phyloP scores from a whole-genome alignment of 2,329 filamentous ascomycete species.

The Arthroderma uncinatum region DNA sequence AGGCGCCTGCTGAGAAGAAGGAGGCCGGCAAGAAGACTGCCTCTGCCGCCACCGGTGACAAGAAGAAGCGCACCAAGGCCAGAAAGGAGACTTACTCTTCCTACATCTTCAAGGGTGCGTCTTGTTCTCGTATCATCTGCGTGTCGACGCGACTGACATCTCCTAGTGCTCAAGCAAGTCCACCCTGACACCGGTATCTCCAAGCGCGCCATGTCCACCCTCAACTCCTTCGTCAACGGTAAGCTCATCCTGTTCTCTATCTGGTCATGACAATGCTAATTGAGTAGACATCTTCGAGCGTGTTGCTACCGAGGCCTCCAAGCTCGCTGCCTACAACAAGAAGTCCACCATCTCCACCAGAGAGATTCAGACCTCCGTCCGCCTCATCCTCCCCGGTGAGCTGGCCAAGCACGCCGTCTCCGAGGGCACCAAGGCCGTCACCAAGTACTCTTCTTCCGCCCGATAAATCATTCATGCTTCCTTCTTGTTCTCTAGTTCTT shows the following conservation, averaged over 20 bases:
- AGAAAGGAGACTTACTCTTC: slow-evolving; percentile 99
- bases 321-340: slow-evolving; percentile 99
- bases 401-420: slow-evolving; percentile 99
- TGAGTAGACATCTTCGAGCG: slow-evolving; percentile 90
- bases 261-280: slow-evolving; percentile 3
- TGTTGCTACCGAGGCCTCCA: slow-evolving; percentile 94
- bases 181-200: slow-evolving; percentile 99
- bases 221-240: slow-evolving; percentile 99
- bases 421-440: slow-evolving; percentile 98
- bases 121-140: slow-evolving; percentile 1
- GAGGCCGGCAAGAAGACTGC: slow-evolving; percentile 98
- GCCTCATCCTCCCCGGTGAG: slow-evolving; percentile 95
- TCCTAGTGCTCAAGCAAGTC: slow-evolving; percentile 93
- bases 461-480: slow-evolving; percentile 57
- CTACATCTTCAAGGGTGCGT: slow-evolving; percentile 98
- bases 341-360: slow-evolving; percentile 99
- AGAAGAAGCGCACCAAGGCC: slow-evolving; percentile 99
- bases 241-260: slow-evolving; percentile 31
- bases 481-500: slow-evolving; percentile 32
- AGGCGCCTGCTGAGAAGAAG: slow-evolving; percentile 93
- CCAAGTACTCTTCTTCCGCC: slow-evolving; percentile 99
- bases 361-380: slow-evolving; percentile 98
- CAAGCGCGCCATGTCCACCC: slow-evolving; percentile 98
- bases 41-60: slow-evolving; percentile 77
- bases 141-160: slow-evolving; percentile 28